Evolutionary conservation across 2,329 filamentous ascomycete genomes (phyloP), one percentile per base, ranked within the genome.

Genomic region (Xenoacremonium recifei): DNA sequence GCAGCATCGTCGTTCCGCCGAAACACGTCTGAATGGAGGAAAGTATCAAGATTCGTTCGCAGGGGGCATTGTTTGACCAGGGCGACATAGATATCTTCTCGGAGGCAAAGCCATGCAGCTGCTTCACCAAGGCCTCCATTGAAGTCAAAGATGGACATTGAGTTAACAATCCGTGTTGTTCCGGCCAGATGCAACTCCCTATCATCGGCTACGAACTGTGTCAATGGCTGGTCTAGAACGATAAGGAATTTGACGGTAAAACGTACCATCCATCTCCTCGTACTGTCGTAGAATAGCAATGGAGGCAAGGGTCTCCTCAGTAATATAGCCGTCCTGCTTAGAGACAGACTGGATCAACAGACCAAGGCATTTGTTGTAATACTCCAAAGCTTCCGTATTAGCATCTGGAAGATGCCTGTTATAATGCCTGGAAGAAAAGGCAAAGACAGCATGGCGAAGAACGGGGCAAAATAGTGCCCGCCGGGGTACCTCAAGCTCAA

Each of bases 141-240:
- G 32, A 50, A 50, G 32, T 50, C 49, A 19, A 50, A 50, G 5
- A 48, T 35, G 4, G 49, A 50, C 47, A 50, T 50, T 16, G 47
- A 50, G 19, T 51, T 50, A 23, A 51, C 47, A 13, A 51, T 48
- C 18, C 45, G 38, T n/a, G 48, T 49, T 5, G 48, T 50, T 3
- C 48, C 48, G 4, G 43, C 47, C 4, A 50, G 40, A 9, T 50
- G 48, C 10, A 50, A 35, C 18, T 49, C 48, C 32, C 45, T 50
- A 17, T 50, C 48, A 18, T 50, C 48, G 18, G 48, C 48, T 50
- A 15, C n/a, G n/a, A n/a, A n/a, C n/a, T n/a, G n/a, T n/a, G n/a
- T n/a, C 21, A 32, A 25, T 13, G 20, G 9, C 12, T 12, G n/a
- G n/a, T n/a, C n/a, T n/a, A n/a, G n/a, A n/a, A n/a, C n/a, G n/a